Evolutionary conservation across 1,284 basidiomycete species (phyloP).

Genomic region (Stereum hirsutum): DNA sequence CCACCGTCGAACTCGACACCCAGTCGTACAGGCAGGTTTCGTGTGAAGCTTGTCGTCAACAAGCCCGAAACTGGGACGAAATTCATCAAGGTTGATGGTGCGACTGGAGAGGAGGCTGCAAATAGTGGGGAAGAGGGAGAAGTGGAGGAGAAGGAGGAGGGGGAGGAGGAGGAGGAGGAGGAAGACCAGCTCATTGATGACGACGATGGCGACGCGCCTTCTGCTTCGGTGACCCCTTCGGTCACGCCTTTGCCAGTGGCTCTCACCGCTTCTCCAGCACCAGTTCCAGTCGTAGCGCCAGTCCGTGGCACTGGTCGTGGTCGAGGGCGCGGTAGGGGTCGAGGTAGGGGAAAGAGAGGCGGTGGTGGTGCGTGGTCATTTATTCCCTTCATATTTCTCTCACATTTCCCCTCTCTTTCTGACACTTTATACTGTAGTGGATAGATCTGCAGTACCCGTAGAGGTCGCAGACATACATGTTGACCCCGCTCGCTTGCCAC

Average conservation of each 20-base stretch:
- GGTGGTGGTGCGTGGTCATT: no score
- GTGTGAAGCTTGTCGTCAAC: constrained; percentile 40
- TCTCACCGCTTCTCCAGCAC: constrained; percentile 13
- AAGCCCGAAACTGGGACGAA: constrained; percentile 30
- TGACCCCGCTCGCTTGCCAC: not conserved
- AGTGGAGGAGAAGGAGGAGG: constrained; percentile 50
- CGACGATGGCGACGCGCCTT: constrained; percentile 35
- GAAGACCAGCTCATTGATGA: constrained; percentile 75
- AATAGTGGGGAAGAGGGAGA: constrained; percentile 21
- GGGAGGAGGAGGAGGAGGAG: constrained; percentile 50
- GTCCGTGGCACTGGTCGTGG: constrained; percentile 2
- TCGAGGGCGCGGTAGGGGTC: constrained; percentile 7
- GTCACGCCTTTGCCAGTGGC: no score
- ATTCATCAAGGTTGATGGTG: constrained; percentile 18
- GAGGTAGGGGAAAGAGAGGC: constrained; percentile 3
- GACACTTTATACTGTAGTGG: no score
- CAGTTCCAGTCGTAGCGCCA: not conserved
- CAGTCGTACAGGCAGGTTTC: constrained; percentile 30
- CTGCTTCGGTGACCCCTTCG: constrained; percentile 16
- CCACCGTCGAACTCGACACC: constrained; percentile 38
- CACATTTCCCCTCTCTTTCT: no score
- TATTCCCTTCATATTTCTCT: no score
- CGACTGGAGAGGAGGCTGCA: constrained; percentile 17
- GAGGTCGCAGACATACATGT: not conserved
- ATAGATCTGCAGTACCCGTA: no score